Percentiles rank a stretch among this genome's conserved stretches.
Conservation (phyloP, 441 rosid genomes). For the Syzygium malaccense region DNA sequence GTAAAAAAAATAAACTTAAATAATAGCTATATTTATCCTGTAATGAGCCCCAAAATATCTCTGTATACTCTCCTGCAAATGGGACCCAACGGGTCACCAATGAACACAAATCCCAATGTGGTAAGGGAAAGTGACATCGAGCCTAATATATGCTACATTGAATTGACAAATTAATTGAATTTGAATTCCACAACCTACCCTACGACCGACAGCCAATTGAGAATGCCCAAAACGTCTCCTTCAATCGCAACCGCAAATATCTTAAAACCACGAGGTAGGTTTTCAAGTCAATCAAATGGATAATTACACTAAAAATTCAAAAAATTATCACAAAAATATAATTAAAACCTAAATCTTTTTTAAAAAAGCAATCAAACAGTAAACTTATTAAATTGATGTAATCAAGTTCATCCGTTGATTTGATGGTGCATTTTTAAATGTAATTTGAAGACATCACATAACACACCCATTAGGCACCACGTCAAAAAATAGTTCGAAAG, state of each 20-base stretch:
- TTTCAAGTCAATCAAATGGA: neutral
- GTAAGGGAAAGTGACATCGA: fast-evolving
- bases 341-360: no score
- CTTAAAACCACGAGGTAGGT: neutral
- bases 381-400: no score
- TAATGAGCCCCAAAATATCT: neutral
- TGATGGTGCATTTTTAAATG: no score
- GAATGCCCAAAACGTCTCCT: neutral
- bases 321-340: no score
- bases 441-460: no score
- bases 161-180: neutral
- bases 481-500: no score
- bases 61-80: fast-evolving
- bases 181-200: neutral
- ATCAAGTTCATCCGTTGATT: no score
- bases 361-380: no score
- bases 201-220: neutral
- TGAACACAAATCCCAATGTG: neutral
- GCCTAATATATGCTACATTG: neutral
- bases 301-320: no score
- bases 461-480: no score
- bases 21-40: neutral
- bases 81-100: neutral
- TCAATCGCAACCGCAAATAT: neutral
- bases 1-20: neutral